Percentiles rank a stretch among this genome's conserved stretches.
These are phyloP conservation scores for Yamadazyma tumulicola DNA, from an alignment of 805 yeast genomes.

Conservation along the genomic window DNA sequence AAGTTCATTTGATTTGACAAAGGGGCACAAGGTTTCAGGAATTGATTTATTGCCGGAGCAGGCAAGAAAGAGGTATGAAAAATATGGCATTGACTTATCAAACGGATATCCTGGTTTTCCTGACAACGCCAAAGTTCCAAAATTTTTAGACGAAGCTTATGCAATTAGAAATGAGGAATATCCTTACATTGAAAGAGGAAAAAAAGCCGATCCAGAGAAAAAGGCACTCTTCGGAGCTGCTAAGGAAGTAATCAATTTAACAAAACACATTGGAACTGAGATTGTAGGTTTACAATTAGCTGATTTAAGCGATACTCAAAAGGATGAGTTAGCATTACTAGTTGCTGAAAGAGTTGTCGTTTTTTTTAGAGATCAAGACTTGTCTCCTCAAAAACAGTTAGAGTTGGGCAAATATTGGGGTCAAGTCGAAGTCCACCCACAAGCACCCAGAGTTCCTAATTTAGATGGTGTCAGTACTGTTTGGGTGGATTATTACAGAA, in stretches of 20 bases:
- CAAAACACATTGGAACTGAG: conserved; percentile 27
- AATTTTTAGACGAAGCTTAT: conserved; percentile 26
- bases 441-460: conserved; percentile 22
- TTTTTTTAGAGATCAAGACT: conserved; percentile 29
- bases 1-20: not conserved
- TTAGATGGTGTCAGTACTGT: conserved; percentile 37
- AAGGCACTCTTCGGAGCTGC: conserved; percentile 27
- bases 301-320: conserved; percentile 24
- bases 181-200: conserved; percentile 25
- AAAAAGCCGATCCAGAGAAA: conserved; percentile 31
- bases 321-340: conserved; percentile 27
- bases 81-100: conserved; percentile 22
- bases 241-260: conserved; percentile 24
- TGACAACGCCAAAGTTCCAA: conserved; percentile 20
- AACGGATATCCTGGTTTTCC: conserved; percentile 26
- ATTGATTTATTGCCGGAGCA: conserved; percentile 19
- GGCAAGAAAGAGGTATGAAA: conserved; percentile 21
- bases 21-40: conserved; percentile 10
- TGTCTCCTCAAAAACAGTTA: conserved; percentile 29
- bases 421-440: conserved; percentile 29
- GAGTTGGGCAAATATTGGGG: conserved; percentile 28
- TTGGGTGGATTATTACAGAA: conserved; percentile 36
- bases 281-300: conserved; percentile 27
- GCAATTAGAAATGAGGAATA: conserved; percentile 19
- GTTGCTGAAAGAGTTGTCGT: conserved; percentile 29